These are phyloP conservation scores for Phytophthora syringae DNA, from an alignment of 352 stramenopile species.

Conservation along the genomic window DNA sequence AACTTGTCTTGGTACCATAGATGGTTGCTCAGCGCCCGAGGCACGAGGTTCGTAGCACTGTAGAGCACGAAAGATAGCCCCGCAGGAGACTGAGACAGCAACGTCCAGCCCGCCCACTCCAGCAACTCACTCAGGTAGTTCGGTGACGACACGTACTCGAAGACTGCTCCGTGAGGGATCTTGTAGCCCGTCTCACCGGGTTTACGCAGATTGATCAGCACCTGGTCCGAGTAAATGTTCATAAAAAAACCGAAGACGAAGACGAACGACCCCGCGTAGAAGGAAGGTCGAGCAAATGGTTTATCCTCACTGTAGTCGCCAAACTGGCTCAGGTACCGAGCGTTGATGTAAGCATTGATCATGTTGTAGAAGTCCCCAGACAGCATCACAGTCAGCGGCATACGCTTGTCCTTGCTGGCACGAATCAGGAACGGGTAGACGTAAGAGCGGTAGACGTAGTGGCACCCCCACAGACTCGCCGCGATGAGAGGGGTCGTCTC, in stretches of 20 bases:
- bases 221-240: slow-evolving; percentile 75
- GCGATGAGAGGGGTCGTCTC: slow-evolving; percentile 52
- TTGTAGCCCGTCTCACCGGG: slow-evolving; percentile 63
- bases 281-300: slow-evolving; percentile 45
- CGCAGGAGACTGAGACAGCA: slow-evolving; percentile 64
- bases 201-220: slow-evolving; percentile 70
- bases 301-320: slow-evolving; percentile 55
- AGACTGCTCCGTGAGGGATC: slow-evolving; percentile 67
- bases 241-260: slow-evolving; percentile 61
- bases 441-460: slow-evolving; percentile 77
- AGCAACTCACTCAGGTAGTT: slow-evolving; percentile 84
- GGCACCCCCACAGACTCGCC: slow-evolving; percentile 59
- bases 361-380: slow-evolving; percentile 67
- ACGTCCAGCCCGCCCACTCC: slow-evolving; percentile 72
- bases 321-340: slow-evolving; percentile 65
- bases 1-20: slow-evolving; percentile 68
- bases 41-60: slow-evolving; percentile 56
- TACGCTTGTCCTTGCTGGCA: slow-evolving; percentile 52
- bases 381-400: slow-evolving; percentile 68
- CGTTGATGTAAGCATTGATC: slow-evolving; percentile 80
- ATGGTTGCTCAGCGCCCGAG: slow-evolving; percentile 56
- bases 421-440: slow-evolving; percentile 79
- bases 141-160: slow-evolving; percentile 73
- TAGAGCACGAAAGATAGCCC: slow-evolving; percentile 59
- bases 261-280: slow-evolving; percentile 54